Conservation (phyloP, 352 stramenopile species). For the Phytopythium oedochilum region DNA sequence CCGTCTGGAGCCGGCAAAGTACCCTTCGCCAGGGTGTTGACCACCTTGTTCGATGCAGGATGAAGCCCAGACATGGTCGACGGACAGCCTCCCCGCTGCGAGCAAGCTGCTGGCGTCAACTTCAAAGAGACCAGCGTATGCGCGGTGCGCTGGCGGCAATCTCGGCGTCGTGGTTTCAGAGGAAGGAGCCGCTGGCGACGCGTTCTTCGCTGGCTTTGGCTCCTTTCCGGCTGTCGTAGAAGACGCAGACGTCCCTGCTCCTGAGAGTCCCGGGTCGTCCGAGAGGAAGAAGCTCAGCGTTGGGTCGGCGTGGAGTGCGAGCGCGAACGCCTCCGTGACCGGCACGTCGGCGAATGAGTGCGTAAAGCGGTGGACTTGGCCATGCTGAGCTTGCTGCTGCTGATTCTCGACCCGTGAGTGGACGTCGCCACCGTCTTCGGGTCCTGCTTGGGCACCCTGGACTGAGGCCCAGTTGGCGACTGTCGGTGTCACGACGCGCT, state of each 20-base stretch:
- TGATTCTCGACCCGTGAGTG: constrained; percentile 3
- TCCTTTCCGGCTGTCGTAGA: constrained; percentile 19
- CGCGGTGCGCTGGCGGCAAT: constrained; percentile 12
- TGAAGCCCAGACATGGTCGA: constrained; percentile 44
- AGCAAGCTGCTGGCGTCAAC: constrained; percentile 58
- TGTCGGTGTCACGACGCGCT: constrained; percentile 36
- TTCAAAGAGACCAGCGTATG: constrained; percentile 51
- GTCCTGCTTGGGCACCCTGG: not conserved
- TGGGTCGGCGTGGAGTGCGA: constrained; percentile 48
- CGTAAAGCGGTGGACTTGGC: constrained; percentile 35
- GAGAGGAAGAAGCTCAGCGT: constrained; percentile 61
- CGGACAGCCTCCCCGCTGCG: constrained; percentile 13
- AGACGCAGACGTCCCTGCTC: constrained; percentile 5
- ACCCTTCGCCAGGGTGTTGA: constrained; percentile 3
- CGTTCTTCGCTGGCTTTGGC: constrained; percentile 14
- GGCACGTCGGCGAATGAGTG: constrained; percentile 37
- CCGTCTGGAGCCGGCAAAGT: not conserved
- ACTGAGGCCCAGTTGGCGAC: constrained; percentile 8
- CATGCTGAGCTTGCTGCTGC: not conserved
- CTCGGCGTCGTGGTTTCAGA: constrained; percentile 2
- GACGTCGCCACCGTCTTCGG: constrained; percentile 2
- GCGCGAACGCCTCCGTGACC: constrained; percentile 41
- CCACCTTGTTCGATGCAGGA: not conserved
- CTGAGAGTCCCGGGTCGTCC: constrained; percentile 32
- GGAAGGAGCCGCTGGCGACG: constrained; percentile 6